Base-by-base conservation (phyloP, 2,329 filamentous ascomycete genomes). In the Fusarium chuoi region DNA sequence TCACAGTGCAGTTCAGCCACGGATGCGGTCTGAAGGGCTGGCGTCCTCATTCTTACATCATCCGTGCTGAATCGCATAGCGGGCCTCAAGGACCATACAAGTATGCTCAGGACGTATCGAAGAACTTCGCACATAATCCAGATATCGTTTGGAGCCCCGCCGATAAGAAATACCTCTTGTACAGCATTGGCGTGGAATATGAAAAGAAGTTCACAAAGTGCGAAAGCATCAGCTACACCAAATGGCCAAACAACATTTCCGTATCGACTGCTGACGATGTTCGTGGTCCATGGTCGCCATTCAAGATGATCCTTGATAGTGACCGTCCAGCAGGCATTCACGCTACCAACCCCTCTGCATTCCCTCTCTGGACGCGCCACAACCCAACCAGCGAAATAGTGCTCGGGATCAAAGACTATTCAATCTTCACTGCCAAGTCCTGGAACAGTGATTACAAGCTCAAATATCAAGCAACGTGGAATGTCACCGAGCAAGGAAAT, bases 1-100 rank as follows among this genome's bases (percentile, higher is more conserved):
- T 87, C 49, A 81, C 82, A 4, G 83, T 85, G 0, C 84, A 87
- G 55, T 86, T 87, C 64, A 78, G 81, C 0, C 79, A 83, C 57
- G 84, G 83, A 12, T 88, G 86, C 58, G 85, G 85, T 0, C 79
- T 88, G 4, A 77, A 77, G 11, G 85, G 83, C n/a, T 88, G 86
- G 85, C 79, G 82, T 17, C 85, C 85, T 0, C 85, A 83, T 57
- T 85, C 83, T 24, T 84, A 82, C 24, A 79, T 87, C 24, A 83
- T 85, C 35, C 79, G 85, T 22, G 85, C 86, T 4, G 86, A 86
- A 68, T 86, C 85, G 0, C 75, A 76, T 5, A 81, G 73, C 0
- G 86, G 85, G 0, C 85, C 86, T 0, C 78, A 80, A 17, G 86
- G 86, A 0, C 86, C 85, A 0, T 87, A 87, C 49, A 55, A 68